A percentile compares a stretch with the other conserved stretches of the same genome.
These are phyloP conservation scores for Blastomyces gilchristii DNA, from an alignment of 2,329 filamentous ascomycete species.

Conservation along the genomic window DNA sequence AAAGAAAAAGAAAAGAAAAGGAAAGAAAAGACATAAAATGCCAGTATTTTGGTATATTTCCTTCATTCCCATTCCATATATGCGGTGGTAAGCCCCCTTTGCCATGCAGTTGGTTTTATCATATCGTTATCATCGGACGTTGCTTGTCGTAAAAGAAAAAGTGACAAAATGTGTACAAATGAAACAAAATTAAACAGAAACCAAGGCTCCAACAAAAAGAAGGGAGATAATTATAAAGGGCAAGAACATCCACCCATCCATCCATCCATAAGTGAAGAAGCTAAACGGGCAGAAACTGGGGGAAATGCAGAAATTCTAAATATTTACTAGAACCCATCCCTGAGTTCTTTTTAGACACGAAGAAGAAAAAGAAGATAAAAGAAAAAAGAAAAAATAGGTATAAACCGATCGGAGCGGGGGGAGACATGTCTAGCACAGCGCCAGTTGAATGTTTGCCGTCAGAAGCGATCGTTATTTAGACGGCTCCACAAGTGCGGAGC, in stretches of 20 bases:
- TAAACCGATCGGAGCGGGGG: neutral
- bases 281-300: neutral
- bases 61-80: neutral
- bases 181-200: slow-evolving; percentile 5
- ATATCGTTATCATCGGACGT: slow-evolving; percentile 5
- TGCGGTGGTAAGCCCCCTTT: neutral
- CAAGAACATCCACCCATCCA: neutral
- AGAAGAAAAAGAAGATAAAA: too few relatives aligned
- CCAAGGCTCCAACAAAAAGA: slow-evolving; percentile 1
- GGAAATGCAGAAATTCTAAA: neutral
- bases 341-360: neutral
- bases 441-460: neutral
- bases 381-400: neutral
- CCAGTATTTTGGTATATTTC: slow-evolving; percentile 2
- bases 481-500: neutral
- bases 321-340: neutral
- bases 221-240: slow-evolving; percentile 1
- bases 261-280: neutral
- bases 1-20: neutral
- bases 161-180: neutral
- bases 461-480: neutral
- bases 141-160: slow-evolving; percentile 5
- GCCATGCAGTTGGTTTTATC: slow-evolving; percentile 2
- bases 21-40: slow-evolving; percentile 2
- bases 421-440: neutral